Percentiles rank a stretch among this genome's conserved stretches.
phyloP scores from a whole-genome alignment of 1,284 basidiomycete genomes.

The Inonotus obliquus region DNA sequence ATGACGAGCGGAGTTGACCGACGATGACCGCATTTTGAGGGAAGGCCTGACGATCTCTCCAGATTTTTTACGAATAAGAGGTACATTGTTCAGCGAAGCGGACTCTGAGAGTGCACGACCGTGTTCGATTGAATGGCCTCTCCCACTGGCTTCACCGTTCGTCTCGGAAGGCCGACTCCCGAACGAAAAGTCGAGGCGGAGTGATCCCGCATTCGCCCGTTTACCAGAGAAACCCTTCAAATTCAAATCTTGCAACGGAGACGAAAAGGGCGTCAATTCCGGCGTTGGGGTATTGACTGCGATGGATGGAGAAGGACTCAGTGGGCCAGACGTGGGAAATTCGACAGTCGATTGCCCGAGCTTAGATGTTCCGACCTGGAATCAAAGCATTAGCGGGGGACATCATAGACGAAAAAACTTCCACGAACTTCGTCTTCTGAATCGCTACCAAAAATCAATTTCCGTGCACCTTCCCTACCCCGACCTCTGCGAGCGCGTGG shows the following conservation, averaged over 20 bases:
- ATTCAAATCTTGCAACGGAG: not conserved
- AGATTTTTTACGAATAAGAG: conserved; percentile 80
- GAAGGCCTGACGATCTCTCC: conserved; percentile 91
- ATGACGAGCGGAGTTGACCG: conserved; percentile 30
- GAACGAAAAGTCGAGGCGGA: conserved; percentile 6
- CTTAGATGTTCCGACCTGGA: not conserved
- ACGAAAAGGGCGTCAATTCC: not conserved
- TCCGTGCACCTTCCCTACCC: not conserved
- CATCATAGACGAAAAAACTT: not conserved
- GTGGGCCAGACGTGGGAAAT: conserved; percentile 2
- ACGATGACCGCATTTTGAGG: conserved; percentile 65
- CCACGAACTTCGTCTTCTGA: conserved; percentile 6
- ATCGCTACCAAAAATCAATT: conserved; percentile 4
- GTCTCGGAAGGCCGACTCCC: not conserved
- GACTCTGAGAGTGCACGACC: not conserved
- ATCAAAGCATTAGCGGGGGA: not conserved
- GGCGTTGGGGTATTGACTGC: not conserved
- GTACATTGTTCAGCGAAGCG: conserved; percentile 6
- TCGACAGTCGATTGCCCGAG: conserved; percentile 1
- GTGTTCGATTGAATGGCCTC: not conserved
- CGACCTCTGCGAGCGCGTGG: conserved; percentile 7
- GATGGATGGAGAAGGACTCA: not conserved
- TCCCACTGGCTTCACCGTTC: not conserved
- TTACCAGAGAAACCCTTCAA: not conserved
- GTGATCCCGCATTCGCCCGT: conserved; percentile 1